These are phyloP conservation scores for Penicillium chermesinum DNA, from an alignment of 495 filamentous ascomycete species.

Conservation along the genomic window DNA sequence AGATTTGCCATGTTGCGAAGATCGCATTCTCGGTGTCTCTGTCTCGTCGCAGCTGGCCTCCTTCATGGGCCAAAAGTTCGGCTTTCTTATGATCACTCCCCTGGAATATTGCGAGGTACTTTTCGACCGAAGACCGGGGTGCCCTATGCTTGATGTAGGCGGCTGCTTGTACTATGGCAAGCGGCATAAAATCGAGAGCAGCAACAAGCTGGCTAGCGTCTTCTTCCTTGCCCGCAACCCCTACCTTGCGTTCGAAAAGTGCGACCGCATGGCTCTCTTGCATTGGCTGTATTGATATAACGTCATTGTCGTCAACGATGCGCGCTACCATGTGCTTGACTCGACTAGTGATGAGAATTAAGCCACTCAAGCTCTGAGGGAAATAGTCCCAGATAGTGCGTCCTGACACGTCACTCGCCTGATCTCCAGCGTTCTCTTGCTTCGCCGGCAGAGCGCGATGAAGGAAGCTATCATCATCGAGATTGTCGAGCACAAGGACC, in stretches of 20 bases:
- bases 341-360: constrained; percentile 35
- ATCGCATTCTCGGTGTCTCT: constrained; percentile 37
- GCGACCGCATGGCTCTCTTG: constrained; percentile 22
- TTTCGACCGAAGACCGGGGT: constrained; percentile 5
- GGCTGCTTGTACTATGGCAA: constrained; percentile 34
- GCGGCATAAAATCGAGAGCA: constrained; percentile 42
- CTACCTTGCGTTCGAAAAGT: constrained; percentile 40
- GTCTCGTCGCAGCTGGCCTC: constrained; percentile 33
- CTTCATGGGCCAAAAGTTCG: constrained; percentile 30
- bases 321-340: constrained; percentile 18
- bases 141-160: constrained; percentile 33
- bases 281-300: constrained; percentile 38
- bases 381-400: constrained; percentile 7
- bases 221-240: too few relatives aligned
- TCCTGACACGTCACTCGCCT: neutral
- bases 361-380: neutral
- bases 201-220: too few relatives aligned
- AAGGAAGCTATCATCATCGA: constrained; percentile 21
- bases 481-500: constrained; percentile 11
- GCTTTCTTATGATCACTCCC: constrained; percentile 30
- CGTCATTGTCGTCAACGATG: constrained; percentile 29
- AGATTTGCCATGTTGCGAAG: constrained; percentile 44
- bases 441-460: neutral
- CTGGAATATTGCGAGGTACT: constrained; percentile 33
- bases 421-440: constrained; percentile 12